Base-by-base conservation (phyloP, 75 land plant species). In the Cryptomeria japonica region DNA sequence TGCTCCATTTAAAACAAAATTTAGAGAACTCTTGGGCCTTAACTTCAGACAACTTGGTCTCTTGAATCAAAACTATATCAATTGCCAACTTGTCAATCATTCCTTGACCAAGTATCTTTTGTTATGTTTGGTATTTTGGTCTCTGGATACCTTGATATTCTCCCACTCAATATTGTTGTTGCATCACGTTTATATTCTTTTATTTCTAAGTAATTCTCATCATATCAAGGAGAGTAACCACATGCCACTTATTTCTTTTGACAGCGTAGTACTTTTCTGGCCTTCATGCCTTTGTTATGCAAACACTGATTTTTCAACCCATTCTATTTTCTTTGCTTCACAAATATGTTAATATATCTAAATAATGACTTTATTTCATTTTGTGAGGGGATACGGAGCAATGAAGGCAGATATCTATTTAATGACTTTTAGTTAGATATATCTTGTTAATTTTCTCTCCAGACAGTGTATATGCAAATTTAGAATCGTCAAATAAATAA, bases 291-390 rank as follows among this genome's bases (percentile, higher is more conserved):
- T 75, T 32, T 32, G 16, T 75, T 31, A 38, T 75, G 77, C 37
- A 75, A 25, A 11, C 13, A 75, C 13, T 75, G 77, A 46, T 82
- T 82, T 28, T 11, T 14, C 46, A 28, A 31, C 84, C 31, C 46
- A 44, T 25, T 46, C 9, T 25, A 7, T 25, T 82, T 32, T 82
- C 31, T 46, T 82, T 25, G 32, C 46, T 73, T 42, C 78, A 78
- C 85, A 79, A 37, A 78, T 86, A 78, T 84, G 79, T 38, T 19
- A 22, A 86, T 38, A 76, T 3, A 31, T 9, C 80, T 70, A 36
- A 32, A 39, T 38, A 68, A 86, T 75, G 18, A 28, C 41, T 83
- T 84, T 16, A 85, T 85, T 61, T 42, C 46, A 72, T 72, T 80
- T 80, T 22, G 14, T 46, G 32, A 82, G 55, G 55, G 15, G 16